Evolutionary conservation across 805 yeast species (phyloP), one percentile per base, ranked within the genome.

Genomic region (Barnettozyma vustinii): DNA sequence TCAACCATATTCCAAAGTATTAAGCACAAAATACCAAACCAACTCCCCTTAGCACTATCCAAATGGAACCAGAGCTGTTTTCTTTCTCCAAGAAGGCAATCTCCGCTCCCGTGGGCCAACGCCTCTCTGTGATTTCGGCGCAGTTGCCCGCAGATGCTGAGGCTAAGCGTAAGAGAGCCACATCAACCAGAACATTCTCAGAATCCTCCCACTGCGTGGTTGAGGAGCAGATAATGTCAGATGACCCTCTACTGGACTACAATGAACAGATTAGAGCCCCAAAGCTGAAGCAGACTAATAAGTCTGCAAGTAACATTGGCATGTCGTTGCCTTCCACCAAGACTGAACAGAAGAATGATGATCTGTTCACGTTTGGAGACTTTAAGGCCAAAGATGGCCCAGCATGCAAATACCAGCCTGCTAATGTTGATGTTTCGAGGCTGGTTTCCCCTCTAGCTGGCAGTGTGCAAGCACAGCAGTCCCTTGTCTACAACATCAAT

Each of bases 241-340:
- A 60, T 39, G 54, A 60, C 33, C 65, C 65, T 0, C 42, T 55
- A 5, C 37, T 59, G 33, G 64, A 61, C 49, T 57, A 61, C 42
- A 57, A 61, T 45, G 58, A 59, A 39, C 64, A 60, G 46, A 61
- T 61, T 21, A 49, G 65, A 20, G 65, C 62, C 1, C 65, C 65
- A 2, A 61, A 61, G 49, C 55, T 61, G 46, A 51, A 45, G 35
- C 41, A 40, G 7, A 49, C 48, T 1, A 46, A 37, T 8, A 43
- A 40, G n/a, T 26, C 35, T 9, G 18, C 47, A 0, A 42, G 44
- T 5, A 51, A 51, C 25, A 55, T 55, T 23, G 57, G 56, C 18
- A 52, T 41, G 37, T 52, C 52, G 13, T 36, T 56, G 27, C 10
- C 42, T 15, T 15, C 27, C 10, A 19, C 37, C 6, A 9, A 25